Evolutionary conservation across 73 alveolate species (phyloP), one percentile per base, ranked within the genome.

Genomic region (Stentor roeselii): DNA sequence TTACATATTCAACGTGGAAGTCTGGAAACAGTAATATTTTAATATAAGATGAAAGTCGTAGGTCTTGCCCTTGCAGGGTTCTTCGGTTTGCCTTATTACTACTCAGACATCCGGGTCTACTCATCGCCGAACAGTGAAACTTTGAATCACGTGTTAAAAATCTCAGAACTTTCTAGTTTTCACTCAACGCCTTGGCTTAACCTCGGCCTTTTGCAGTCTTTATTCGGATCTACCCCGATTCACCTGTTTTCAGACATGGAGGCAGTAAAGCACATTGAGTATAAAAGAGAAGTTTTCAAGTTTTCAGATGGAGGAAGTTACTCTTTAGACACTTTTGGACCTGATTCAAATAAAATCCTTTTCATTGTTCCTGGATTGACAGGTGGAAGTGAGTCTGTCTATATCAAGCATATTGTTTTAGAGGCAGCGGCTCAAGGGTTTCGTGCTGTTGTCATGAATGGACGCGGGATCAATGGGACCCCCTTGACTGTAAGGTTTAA

Each of bases 331-430:
- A 31, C 3, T 6, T 6, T 39, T 21, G 74, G 74, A 34, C 21
- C 32, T 39, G 82, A 34, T 21, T 15, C 0, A 31, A 76, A 76
- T n/a, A 76, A 76, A 76, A 41, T 76, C 30, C 39, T 76, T 11
- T n/a, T 76, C 14, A 39, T 76, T 39, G 74, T 76, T 2, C 84
- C 84, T 37, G 84, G 84, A 21, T 35, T 76, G 0, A 76, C 84
- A 36, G 84, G 84, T 36, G 84, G 84, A 39, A 39, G 75, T 76
- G 84, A 76, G 2, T 31, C 60, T 39, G 60, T 35, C 6, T 76
- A 76, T 39, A 76, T 76, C 1, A 76, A 39, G 59, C 27, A 39
- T 2, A 14, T 35, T 15, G 60, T 37, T 15, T 14, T 27, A 40
- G 59, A 21, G 6, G 60, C 39, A 1, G 82, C 6, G 14, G 39